Evolutionary conservation across 768 basidiomycete species (phyloP).

Genomic region (Trametes coccinea): DNA sequence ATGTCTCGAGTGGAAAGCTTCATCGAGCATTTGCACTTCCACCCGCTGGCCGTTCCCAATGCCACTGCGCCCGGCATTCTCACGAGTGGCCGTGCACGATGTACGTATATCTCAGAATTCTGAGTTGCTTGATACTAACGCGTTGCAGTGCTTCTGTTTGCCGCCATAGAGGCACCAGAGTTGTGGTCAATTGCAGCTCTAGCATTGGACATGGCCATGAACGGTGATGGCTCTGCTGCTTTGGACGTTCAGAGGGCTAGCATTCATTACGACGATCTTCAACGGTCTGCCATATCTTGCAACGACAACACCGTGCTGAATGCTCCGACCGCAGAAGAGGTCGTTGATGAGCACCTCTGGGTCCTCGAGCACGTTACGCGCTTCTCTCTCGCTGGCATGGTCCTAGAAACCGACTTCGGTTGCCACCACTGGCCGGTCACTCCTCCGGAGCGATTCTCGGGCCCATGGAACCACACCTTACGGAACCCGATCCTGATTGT

Average conservation of each 20-base stretch:
- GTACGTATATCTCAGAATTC: constrained; percentile 18
- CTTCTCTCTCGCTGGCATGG: constrained; percentile 22
- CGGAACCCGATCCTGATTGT: constrained; percentile 30
- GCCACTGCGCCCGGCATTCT: constrained; percentile 30
- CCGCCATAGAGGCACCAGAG: constrained; percentile 23
- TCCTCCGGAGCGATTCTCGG: constrained; percentile 32
- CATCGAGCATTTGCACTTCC: constrained; percentile 26
- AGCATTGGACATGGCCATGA: constrained; percentile 26
- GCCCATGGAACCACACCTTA: constrained; percentile 34
- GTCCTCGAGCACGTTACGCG: constrained; percentile 26
- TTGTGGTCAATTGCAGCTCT: constrained; percentile 26
- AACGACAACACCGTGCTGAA: constrained; percentile 31
- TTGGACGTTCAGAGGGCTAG: constrained; percentile 18
- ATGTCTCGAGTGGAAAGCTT: constrained; percentile 28
- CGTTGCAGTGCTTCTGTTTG: constrained; percentile 13
- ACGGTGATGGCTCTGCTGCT: constrained; percentile 28
- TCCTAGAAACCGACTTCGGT: constrained; percentile 29
- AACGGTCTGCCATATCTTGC: constrained; percentile 33
- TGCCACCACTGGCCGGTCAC: constrained; percentile 31
- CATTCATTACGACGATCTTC: constrained; percentile 20
- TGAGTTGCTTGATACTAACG: no score
- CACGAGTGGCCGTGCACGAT: constrained; percentile 27
- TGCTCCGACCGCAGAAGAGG: constrained; percentile 20
- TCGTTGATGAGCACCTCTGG: constrained; percentile 30
- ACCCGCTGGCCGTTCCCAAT: constrained; percentile 30